phyloP scores from a whole-genome alignment of 345 rosid species.

The Kernera saxatilis region DNA sequence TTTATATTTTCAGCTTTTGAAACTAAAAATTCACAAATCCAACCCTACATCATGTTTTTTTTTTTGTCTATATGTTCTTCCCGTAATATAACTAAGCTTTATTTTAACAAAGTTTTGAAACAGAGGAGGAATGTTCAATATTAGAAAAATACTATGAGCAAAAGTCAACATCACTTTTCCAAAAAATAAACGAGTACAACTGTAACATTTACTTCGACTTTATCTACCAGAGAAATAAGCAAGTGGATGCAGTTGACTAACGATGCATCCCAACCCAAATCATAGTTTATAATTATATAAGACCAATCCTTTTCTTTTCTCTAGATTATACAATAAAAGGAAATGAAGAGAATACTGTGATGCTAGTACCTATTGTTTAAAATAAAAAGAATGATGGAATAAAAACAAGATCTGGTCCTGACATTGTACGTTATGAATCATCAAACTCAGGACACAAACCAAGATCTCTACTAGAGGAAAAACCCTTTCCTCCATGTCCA shows the following conservation, averaged over 20 bases:
- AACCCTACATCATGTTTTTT: neutral
- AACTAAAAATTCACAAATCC: neutral
- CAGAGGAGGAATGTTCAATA: conserved; percentile 20
- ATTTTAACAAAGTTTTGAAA: neutral
- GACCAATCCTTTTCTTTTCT: neutral
- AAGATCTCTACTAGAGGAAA: conserved; percentile 20
- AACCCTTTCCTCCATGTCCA: conserved; percentile 6
- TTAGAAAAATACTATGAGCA: conserved; percentile 15
- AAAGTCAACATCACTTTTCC: conserved; percentile 21
- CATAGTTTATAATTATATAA: neutral
- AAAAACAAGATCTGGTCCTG: conserved; percentile 32
- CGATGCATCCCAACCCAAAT: neutral
- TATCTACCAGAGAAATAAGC: conserved; percentile 5
- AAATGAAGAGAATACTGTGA: conserved; percentile 21
- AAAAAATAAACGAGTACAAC: conserved; percentile 10
- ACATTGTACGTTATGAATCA: conserved; percentile 20
- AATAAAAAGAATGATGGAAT: neutral
- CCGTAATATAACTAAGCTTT: neutral
- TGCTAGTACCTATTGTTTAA: conserved; percentile 4
- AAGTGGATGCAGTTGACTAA: conserved; percentile 25
- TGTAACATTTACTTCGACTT: conserved; percentile 30
- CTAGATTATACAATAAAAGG: conserved; percentile 7
- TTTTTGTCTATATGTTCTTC: neutral
- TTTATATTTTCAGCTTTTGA: neutral
- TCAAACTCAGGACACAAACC: conserved; percentile 18